phyloP scores from a whole-genome alignment of 805 yeast genomes.

The Starmerella gropengiesseri region DNA sequence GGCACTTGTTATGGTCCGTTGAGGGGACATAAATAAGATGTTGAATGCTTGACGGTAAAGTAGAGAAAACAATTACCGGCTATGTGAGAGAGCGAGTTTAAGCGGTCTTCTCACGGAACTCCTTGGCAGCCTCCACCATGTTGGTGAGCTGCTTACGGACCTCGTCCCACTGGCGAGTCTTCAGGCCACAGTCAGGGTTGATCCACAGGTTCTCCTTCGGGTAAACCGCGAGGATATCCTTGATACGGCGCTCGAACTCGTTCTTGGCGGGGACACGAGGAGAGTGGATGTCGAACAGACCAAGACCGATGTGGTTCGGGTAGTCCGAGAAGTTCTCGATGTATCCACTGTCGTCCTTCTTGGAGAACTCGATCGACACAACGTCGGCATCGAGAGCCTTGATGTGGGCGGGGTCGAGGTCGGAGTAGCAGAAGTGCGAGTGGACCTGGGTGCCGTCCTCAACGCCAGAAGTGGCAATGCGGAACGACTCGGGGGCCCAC shows the following conservation, averaged over 20 bases:
- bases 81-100: constrained; percentile 13
- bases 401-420: constrained; percentile 98
- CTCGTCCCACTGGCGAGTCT: constrained; percentile 99
- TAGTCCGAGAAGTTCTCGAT: constrained; percentile 94
- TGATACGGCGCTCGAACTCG: constrained; percentile 89
- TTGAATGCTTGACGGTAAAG: background rate
- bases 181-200: constrained; percentile 99
- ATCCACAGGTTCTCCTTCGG: constrained; percentile 99
- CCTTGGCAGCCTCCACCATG: constrained; percentile 99
- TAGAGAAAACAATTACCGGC: background rate
- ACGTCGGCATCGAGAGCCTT: constrained; percentile 99
- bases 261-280: constrained; percentile 98
- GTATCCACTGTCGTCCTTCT: constrained; percentile 98
- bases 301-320: constrained; percentile 99
- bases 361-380: constrained; percentile 97
- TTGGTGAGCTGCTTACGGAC: constrained; percentile 87
- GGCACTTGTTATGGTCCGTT: constrained; percentile 1
- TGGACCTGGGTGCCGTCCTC: constrained; percentile 92
- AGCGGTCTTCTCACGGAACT: constrained; percentile 58
- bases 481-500: constrained; percentile 99
- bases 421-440: constrained; percentile 99
- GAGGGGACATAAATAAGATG: constrained; percentile 1
- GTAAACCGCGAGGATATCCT: constrained; percentile 89
- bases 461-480: constrained; percentile 98
- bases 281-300: constrained; percentile 97